Percentiles rank a stretch among this genome's conserved stretches.
These are phyloP conservation scores for Fusarium sp. DNA, from an alignment of 2,329 filamentous ascomycete genomes.

Conservation along the genomic window DNA sequence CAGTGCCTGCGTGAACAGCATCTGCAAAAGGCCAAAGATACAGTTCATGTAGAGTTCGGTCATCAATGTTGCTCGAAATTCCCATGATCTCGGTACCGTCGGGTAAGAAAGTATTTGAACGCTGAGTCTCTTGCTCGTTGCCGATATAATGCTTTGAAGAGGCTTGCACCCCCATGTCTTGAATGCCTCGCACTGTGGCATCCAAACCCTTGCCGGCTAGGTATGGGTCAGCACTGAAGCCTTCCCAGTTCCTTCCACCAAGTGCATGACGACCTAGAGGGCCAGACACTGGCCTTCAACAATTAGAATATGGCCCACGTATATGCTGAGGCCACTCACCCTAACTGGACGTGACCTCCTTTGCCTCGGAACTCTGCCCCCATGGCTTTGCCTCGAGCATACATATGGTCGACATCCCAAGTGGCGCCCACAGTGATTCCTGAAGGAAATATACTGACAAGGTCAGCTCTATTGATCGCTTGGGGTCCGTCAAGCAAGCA, in stretches of 20 bases:
- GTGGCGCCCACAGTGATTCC: conserved; percentile 73
- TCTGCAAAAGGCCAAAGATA: conserved; percentile 55
- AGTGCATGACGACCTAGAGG: conserved; percentile 61
- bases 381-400: conserved; percentile 69
- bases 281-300: conserved; percentile 50
- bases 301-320: neutral
- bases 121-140: conserved; percentile 55
- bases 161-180: conserved; percentile 56
- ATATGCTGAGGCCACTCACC: conserved; percentile 2
- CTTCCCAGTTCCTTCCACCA: conserved; percentile 76
- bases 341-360: conserved; percentile 78
- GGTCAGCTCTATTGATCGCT: conserved; percentile 52
- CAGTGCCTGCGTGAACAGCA: conserved; percentile 50
- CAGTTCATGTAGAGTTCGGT: conserved; percentile 71
- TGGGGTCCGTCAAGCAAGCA: conserved; percentile 58
- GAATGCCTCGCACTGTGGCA: conserved; percentile 52
- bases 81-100: conserved; percentile 48
- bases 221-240: conserved; percentile 75
- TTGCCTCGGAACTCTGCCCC: conserved; percentile 77
- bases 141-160: conserved; percentile 57
- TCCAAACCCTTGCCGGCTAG: conserved; percentile 70
- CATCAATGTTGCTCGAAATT: conserved; percentile 65
- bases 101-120: conserved; percentile 44
- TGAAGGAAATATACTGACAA: conserved; percentile 60
- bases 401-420: conserved; percentile 81